Evolutionary conservation across 495 filamentous ascomycete species (phyloP).

Genomic region (Aspergillus heteromorphus): DNA sequence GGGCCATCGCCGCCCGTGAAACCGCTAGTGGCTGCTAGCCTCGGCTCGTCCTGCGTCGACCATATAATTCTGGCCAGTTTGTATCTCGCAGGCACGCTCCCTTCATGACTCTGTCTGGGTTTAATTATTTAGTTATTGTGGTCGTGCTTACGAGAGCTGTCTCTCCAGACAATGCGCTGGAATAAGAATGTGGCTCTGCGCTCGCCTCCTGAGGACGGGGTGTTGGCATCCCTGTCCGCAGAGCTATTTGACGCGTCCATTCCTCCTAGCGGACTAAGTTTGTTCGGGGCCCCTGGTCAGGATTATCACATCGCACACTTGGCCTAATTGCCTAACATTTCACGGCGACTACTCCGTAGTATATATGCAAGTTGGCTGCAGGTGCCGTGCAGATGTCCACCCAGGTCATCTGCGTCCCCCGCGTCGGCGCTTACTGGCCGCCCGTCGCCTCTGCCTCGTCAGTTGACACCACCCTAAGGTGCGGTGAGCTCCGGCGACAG

Average conservation of each 20-base stretch:
- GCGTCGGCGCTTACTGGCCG: not conserved
- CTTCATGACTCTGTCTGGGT: too few relatives aligned
- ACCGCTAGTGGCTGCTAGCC: not conserved
- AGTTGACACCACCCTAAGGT: not conserved
- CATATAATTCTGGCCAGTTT: too few relatives aligned
- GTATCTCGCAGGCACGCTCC: too few relatives aligned
- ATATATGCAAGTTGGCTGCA: not conserved
- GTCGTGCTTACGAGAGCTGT: not conserved
- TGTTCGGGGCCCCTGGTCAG: not conserved
- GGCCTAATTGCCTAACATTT: not conserved
- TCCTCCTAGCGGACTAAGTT: not conserved
- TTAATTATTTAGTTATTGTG: too few relatives aligned
- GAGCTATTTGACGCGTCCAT: conserved; percentile 3
- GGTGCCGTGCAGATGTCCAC: not conserved
- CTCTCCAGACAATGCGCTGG: not conserved
- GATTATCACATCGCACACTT: not conserved
- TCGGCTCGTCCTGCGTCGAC: not conserved
- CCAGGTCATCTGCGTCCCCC: not conserved
- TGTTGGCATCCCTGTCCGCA: not conserved
- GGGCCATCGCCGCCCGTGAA: not conserved
- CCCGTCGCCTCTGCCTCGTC: not conserved
- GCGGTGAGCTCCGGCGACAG: not conserved
- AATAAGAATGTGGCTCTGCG: not conserved
- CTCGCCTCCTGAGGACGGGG: too few relatives aligned
- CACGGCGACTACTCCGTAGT: not conserved